A percentile compares a stretch with the other conserved stretches of the same genome.
phyloP scores from a whole-genome alignment of 495 filamentous ascomycete species.

The Saxophila tyrrhenica region DNA sequence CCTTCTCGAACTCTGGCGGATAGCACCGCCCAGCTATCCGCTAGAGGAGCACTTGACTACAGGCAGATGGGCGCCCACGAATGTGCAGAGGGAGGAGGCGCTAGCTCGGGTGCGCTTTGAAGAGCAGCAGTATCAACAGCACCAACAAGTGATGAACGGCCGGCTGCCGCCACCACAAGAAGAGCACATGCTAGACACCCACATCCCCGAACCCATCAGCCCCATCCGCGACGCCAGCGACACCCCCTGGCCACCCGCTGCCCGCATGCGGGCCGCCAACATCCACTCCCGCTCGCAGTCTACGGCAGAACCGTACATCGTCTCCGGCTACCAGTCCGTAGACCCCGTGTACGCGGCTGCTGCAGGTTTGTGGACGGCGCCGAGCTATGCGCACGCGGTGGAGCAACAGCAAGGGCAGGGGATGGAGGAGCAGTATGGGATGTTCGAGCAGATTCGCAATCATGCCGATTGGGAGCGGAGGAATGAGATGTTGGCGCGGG shows the following conservation, averaged over 20 bases:
- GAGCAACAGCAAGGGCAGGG: slow-evolving; percentile 3
- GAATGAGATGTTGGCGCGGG: slow-evolving; percentile 13
- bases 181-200: slow-evolving; percentile 15
- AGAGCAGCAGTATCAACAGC: neutral
- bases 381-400: slow-evolving; percentile 13
- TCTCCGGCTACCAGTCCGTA: slow-evolving; percentile 1
- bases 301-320: slow-evolving; percentile 13
- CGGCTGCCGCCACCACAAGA: neutral
- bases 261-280: slow-evolving; percentile 13
- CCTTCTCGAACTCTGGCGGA: slow-evolving; percentile 33
- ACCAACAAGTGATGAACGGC: neutral
- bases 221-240: slow-evolving; percentile 12
- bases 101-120: slow-evolving; percentile 30
- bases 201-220: slow-evolving; percentile 6
- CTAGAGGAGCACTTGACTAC: slow-evolving; percentile 6
- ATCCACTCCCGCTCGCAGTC: slow-evolving; percentile 3
- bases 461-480: slow-evolving; percentile 18
- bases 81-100: slow-evolving; percentile 28
- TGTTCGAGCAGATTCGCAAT: slow-evolving; percentile 18
- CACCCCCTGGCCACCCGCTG: slow-evolving; percentile 14
- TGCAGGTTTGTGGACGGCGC: slow-evolving; percentile 11
- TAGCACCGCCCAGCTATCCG: slow-evolving; percentile 24
- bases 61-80: slow-evolving; percentile 24
- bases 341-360: slow-evolving; percentile 17
- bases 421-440: slow-evolving; percentile 14